Evolutionary conservation across 306 rosid species (phyloP).

Genomic region (Malus sieversii): DNA sequence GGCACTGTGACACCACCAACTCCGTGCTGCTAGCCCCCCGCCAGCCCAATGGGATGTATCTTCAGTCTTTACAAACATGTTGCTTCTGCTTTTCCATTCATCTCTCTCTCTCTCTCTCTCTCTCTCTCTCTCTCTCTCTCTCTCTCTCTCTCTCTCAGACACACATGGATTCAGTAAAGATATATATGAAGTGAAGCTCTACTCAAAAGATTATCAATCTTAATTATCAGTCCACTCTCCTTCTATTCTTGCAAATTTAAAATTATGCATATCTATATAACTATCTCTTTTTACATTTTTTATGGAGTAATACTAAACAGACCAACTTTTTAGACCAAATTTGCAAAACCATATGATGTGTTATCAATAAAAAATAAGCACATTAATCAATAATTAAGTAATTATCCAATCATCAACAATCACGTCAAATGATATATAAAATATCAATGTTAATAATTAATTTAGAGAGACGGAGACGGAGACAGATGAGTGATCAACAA

Average conservation of each 20-base stretch:
- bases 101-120: not conserved
- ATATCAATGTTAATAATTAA: not conserved
- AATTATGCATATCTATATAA: not conserved
- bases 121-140: not conserved
- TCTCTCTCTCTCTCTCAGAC: not conserved
- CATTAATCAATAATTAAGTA: no score
- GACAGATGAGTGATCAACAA: slow-evolving; percentile 1
- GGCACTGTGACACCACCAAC: not conserved
- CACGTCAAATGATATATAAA: no score
- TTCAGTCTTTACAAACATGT: not conserved
- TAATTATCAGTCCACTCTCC: no score
- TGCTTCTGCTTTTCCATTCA: not conserved
- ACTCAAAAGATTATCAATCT: not conserved
- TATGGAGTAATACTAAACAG: no score
- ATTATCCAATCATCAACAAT: no score
- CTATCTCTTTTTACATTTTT: not conserved
- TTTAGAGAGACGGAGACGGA: not conserved
- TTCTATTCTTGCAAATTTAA: not conserved
- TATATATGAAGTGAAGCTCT: not conserved
- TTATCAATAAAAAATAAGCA: no score
- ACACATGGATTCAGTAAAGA: not conserved
- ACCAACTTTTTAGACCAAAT: no score
- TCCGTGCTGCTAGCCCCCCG: not conserved
- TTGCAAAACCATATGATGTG: no score
- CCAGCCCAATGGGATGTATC: not conserved